Evolutionary conservation across 306 rosid genomes (phyloP).

Genomic region (Betula pendula): DNA sequence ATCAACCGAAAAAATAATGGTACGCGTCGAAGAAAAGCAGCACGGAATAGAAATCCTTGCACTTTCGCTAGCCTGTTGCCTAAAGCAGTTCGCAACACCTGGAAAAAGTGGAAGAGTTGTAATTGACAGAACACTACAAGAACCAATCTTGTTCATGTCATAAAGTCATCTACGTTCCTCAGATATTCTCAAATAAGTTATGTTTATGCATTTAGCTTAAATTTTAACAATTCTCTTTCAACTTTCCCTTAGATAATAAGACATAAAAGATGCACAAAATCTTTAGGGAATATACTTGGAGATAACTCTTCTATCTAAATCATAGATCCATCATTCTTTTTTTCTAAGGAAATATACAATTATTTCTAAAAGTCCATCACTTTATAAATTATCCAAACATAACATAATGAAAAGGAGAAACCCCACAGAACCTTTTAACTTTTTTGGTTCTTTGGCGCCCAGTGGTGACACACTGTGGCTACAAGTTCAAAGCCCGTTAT

Average conservation of each 20-base stretch:
- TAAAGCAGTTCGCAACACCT: conserved; percentile 88
- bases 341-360: background rate
- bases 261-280: background rate
- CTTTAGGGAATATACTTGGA: background rate
- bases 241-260: background rate
- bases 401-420: background rate
- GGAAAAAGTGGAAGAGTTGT: conserved; percentile 30
- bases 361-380: background rate
- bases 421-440: background rate
- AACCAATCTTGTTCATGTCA: conserved; percentile 1
- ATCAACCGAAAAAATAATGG: conserved; percentile 85
- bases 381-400: too few species aligned
- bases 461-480: background rate
- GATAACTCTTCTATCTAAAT: background rate
- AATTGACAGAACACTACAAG: conserved; percentile 2
- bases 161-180: background rate
- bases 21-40: conserved; percentile 96
- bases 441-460: background rate
- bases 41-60: conserved; percentile 98
- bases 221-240: background rate
- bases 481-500: background rate
- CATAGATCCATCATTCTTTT: background rate
- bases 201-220: background rate
- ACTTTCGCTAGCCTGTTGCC: conserved; percentile 99
- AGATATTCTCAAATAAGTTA: background rate